phyloP scores from a whole-genome alignment of 331 rosid species.

The Phaseolus coccineus region DNA sequence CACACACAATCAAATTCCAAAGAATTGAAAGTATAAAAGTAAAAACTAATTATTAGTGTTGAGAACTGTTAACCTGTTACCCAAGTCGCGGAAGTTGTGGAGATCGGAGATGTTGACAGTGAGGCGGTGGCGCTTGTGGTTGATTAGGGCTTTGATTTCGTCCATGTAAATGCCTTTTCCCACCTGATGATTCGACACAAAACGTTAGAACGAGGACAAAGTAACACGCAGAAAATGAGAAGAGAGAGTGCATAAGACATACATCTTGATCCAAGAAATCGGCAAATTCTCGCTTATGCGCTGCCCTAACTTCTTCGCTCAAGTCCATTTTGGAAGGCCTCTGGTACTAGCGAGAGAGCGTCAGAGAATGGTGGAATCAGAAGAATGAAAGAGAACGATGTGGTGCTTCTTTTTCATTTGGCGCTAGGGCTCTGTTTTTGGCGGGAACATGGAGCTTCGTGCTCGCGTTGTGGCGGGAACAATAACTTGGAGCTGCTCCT shows the following conservation, averaged over 20 bases:
- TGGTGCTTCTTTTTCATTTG: constrained; percentile 14
- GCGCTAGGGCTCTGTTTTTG: constrained; percentile 50
- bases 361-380: neutral
- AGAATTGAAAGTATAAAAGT: neutral
- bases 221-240: neutral
- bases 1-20: too few species aligned
- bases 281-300: constrained; percentile 90
- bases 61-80: constrained; percentile 61
- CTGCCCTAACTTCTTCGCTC: constrained; percentile 89
- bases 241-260: neutral
- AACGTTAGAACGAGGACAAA: neutral
- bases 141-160: constrained; percentile 82
- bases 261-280: constrained; percentile 92
- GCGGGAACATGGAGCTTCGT: constrained; percentile 56
- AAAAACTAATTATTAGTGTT: neutral
- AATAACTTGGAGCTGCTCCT: neutral
- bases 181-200: constrained; percentile 46
- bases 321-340: constrained; percentile 66
- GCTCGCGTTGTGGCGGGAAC: constrained; percentile 56
- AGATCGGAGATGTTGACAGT: constrained; percentile 93
- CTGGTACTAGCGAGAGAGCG: neutral
- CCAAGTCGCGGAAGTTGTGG: constrained; percentile 82
- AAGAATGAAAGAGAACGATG: neutral
- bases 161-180: constrained; percentile 75
- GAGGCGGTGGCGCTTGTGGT: constrained; percentile 88